Percentiles rank a stretch among this genome's conserved stretches.
phyloP scores from a whole-genome alignment of 306 rosid genomes.

The Arachis hypogaea region DNA sequence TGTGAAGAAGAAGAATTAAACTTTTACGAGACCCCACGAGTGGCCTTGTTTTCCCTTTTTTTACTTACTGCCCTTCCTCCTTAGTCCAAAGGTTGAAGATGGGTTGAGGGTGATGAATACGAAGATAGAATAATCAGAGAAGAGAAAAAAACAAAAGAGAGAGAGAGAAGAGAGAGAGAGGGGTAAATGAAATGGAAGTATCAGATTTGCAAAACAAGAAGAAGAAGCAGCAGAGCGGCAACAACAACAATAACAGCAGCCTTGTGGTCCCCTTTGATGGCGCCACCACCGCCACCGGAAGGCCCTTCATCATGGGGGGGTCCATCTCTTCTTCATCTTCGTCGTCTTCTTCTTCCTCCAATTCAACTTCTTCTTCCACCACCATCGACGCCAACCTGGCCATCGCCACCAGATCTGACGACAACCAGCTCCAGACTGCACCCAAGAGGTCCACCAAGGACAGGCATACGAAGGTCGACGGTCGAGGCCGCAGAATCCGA shows the following conservation, averaged over 20 bases:
- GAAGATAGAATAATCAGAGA: background rate
- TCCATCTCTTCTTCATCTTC: constrained; percentile 51
- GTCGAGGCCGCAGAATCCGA: constrained; percentile 88
- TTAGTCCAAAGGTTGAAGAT: constrained; percentile 26
- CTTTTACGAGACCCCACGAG: constrained; percentile 73
- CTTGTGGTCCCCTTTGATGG: constrained; percentile 72
- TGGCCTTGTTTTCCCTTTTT: constrained; percentile 33
- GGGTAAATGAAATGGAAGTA: constrained; percentile 50
- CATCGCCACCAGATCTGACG: constrained; percentile 86
- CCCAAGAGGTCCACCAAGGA: constrained; percentile 84
- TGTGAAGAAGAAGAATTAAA: constrained; percentile 35
- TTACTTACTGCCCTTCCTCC: background rate
- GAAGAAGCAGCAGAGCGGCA: constrained; percentile 51
- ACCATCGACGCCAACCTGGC: constrained; percentile 78
- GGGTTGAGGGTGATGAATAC: too few relatives aligned
- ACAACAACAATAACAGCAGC: constrained; percentile 28
- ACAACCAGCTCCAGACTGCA: constrained; percentile 12
- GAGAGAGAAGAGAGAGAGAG: background rate
- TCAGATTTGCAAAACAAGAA: constrained; percentile 76
- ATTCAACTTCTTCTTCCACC: constrained; percentile 44
- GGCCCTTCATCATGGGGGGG: constrained; percentile 67
- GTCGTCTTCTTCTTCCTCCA: constrained; percentile 43
- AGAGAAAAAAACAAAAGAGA: background rate
- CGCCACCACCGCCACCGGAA: background rate
- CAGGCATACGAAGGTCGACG: constrained; percentile 90